Base-by-base conservation (phyloP, 2,329 filamentous ascomycete genomes). In the Colletotrichum musicola region DNA sequence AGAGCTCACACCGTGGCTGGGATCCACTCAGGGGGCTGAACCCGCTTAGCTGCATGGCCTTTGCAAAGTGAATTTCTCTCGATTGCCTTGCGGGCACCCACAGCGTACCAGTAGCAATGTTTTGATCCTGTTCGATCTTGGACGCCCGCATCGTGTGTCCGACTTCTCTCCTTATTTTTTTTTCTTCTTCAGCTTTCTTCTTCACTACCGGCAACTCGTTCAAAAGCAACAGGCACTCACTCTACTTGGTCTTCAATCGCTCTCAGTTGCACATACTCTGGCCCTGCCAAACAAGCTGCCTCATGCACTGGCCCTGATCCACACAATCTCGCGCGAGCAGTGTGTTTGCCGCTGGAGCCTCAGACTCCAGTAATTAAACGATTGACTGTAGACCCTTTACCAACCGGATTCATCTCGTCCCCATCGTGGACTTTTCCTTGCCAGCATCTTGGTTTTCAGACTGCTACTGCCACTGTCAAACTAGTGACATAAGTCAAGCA, bases 301-400 rank as follows among this genome's bases (percentile, higher is more conserved):
- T 59, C 40, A 68, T 59, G 64, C 55, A 51, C 51, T 69, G 44
- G 56, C 10, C 62, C 50, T 42, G 66, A 69, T 42, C 30, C 30
- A 35, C 12, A 35, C 30, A 35, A 56, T 50, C 56, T 56, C 55
- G 62, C 50, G 55, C 44, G 51, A 66, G 55, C 62, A 69, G 50
- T 30, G 62, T 69, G 66, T 61, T 69, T 66, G 56, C 56, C 66
- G 47, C 66, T 61, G 55, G 50, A 60, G 56, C 61, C 56, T 61
- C 44, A 61, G 35, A 18, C 42, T 12, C 62, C 46, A 53, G 55
- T 68, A 49, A 68, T 64, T 68, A 40, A 68, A 53, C 53, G 55
- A 69, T 69, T 38, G 55, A 69, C 65, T 38, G 66, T 56, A 68
- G 62, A 68, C 65, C 61, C 42, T 54, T 22, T 42, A 53, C 27